Evolutionary conservation across 805 yeast species (phyloP).

Genomic region (Debaryomyces prosopidis): DNA sequence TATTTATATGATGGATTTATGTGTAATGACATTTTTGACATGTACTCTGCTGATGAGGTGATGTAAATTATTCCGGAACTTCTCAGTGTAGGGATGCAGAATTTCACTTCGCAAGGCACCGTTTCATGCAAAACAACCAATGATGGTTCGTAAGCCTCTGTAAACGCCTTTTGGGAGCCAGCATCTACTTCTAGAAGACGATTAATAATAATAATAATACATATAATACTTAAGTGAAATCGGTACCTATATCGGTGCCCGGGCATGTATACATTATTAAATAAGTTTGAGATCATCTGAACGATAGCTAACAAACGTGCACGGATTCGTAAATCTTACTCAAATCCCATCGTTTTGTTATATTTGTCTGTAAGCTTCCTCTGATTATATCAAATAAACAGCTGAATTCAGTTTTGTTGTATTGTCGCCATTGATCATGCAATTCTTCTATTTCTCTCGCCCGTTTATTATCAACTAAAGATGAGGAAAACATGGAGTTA

Average conservation of each 20-base stretch:
- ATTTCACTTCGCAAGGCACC: too few species aligned
- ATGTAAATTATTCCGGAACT: neutral
- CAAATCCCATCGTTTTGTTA: constrained; percentile 53
- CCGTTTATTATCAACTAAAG: constrained; percentile 17
- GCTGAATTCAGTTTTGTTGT: constrained; percentile 19
- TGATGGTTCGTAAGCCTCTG: too few species aligned
- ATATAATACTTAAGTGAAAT: too few species aligned
- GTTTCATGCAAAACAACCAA: too few species aligned
- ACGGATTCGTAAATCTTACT: constrained; percentile 28
- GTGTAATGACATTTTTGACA: neutral
- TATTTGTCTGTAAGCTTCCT: constrained; percentile 56
- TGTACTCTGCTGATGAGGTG: neutral
- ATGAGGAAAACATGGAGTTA: neutral
- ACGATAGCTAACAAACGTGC: neutral
- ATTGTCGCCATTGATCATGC: constrained; percentile 18
- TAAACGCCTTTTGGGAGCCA: too few species aligned
- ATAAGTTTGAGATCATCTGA: too few species aligned
- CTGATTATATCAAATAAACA: constrained; percentile 38
- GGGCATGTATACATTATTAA: too few species aligned
- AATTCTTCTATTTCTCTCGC: constrained; percentile 15
- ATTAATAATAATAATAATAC: too few species aligned
- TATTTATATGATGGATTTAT: neutral
- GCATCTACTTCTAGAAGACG: too few species aligned
- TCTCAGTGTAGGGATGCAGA: too few species aligned
- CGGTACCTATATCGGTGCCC: too few species aligned